Percentiles rank a stretch among this genome's conserved stretches.
phyloP scores from a whole-genome alignment of 768 basidiomycete genomes.

The Mycena pura region DNA sequence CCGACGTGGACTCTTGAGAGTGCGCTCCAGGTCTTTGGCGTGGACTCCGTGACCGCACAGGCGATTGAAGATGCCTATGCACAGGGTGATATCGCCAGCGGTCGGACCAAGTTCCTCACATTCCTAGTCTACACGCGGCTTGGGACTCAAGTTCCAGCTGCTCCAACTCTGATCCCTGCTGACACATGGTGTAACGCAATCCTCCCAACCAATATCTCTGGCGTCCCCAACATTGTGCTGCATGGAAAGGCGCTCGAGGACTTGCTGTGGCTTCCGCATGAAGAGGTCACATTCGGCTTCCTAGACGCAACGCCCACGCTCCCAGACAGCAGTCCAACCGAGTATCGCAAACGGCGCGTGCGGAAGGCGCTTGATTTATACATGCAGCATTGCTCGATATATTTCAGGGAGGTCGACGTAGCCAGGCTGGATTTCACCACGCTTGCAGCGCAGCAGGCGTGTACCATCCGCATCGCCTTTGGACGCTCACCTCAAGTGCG shows the following conservation, averaged over 20 bases:
- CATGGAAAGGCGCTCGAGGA: neutral
- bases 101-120: constrained; percentile 8
- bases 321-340: neutral
- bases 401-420: neutral
- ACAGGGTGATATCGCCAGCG: neutral
- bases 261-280: neutral
- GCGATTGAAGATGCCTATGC: neutral
- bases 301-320: neutral
- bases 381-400: neutral
- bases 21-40: constrained; percentile 15
- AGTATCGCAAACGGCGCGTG: neutral
- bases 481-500: neutral
- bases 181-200: neutral
- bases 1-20: constrained; percentile 12
- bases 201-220: neutral
- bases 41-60: neutral
- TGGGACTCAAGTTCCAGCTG: too few relatives aligned
- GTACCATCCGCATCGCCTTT: neutral
- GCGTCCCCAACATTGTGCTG: neutral
- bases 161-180: neutral
- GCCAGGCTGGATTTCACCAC: neutral
- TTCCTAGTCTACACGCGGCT: neutral
- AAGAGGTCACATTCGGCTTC: neutral
- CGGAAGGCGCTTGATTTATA: neutral
- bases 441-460: neutral